Conservation (phyloP, 2,329 filamentous ascomycete genomes). For the Dothiorella sarmentorum region DNA sequence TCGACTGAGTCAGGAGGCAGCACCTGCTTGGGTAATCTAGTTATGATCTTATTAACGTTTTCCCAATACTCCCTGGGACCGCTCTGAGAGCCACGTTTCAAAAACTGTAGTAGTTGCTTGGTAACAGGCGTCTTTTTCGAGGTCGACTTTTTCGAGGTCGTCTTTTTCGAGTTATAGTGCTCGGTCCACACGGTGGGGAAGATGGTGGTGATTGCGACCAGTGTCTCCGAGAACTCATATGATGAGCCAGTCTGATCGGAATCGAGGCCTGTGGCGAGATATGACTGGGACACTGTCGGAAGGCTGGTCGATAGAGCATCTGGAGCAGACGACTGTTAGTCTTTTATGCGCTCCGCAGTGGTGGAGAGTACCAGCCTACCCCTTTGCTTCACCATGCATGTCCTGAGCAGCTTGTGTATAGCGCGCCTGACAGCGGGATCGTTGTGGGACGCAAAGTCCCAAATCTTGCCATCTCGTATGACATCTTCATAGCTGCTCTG, state of each 20-base stretch:
- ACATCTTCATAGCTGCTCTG: slow-evolving; percentile 62
- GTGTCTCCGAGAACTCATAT: slow-evolving; percentile 63
- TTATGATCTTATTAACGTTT: slow-evolving; percentile 60
- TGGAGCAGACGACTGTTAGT: neutral
- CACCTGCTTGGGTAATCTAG: slow-evolving; percentile 52
- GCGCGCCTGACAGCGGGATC: slow-evolving; percentile 58
- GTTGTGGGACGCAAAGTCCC: slow-evolving; percentile 55
- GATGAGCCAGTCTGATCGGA: slow-evolving; percentile 72
- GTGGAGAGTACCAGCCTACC: slow-evolving; percentile 23
- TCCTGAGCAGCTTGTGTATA: slow-evolving; percentile 54
- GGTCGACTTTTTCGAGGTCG: slow-evolving; percentile 54
- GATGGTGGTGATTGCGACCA: slow-evolving; percentile 62
- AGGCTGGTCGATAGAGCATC: slow-evolving; percentile 37
- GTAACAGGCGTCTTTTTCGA: slow-evolving; percentile 55
- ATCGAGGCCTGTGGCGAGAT: slow-evolving; percentile 72
- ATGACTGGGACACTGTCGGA: slow-evolving; percentile 61
- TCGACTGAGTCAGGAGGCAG: slow-evolving; percentile 54
- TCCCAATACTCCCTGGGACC: slow-evolving; percentile 71
- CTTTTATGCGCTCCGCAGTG: too few relatives aligned
- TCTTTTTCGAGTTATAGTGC: slow-evolving; percentile 58
- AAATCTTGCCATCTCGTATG: slow-evolving; percentile 60
- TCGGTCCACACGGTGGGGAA: slow-evolving; percentile 72
- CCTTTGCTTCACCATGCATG: slow-evolving; percentile 49
- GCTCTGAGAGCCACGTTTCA: slow-evolving; percentile 82
- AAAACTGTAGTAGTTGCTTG: slow-evolving; percentile 64